Evolutionary conservation across 352 stramenopile genomes (phyloP), one percentile per base, ranked within the genome.

Genomic region (Albugo laibachii): DNA sequence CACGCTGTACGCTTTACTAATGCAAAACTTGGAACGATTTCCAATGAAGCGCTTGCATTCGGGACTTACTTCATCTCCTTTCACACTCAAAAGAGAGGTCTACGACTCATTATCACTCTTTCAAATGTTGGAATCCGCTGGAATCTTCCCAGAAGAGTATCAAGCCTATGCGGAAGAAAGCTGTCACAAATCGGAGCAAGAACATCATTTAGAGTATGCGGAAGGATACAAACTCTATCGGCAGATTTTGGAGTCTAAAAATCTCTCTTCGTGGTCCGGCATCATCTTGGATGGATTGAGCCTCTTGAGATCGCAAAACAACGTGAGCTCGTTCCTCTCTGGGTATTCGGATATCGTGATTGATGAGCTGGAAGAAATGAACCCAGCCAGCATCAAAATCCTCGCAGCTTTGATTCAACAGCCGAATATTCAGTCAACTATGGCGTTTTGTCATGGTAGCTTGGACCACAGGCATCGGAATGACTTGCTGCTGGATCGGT

Each of bases 31-130:
- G 2, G 35, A 65, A 11, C 58, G 61, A 21, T 37, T 80, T 15
- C 59, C 69, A 16, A 53, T 72, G 16, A 48, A 53, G 13, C 51
- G 51, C 27, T 53, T 83, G 19, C 59, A 71, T 47, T 42, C 55
- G 10, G 54, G 14, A 52, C 78, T 69, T 34, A 55, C 61, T 18
- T 63, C 55, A 20, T 58, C 58, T 12, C 37, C 80, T 48, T 65
- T 80, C 35, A 48, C 66, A 53, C 72, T 67, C 18, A 72, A 69
- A 45, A 59, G 52, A 5, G 55, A 77, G 11, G 20, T 43, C 3
- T 54, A 58, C 18, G 73, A 92, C 50, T 56, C 82, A 27, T 47
- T 88, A 42, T 65, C 72, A 21, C 66, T 81, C 55, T 86, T 92
- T 50, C 62, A 63, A 42, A 47, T 79, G 43, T 62, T 92, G 16